These are phyloP conservation scores for Pochonia chlamydosporia DNA, from an alignment of 2,329 filamentous ascomycete genomes.

Conservation along the genomic window DNA sequence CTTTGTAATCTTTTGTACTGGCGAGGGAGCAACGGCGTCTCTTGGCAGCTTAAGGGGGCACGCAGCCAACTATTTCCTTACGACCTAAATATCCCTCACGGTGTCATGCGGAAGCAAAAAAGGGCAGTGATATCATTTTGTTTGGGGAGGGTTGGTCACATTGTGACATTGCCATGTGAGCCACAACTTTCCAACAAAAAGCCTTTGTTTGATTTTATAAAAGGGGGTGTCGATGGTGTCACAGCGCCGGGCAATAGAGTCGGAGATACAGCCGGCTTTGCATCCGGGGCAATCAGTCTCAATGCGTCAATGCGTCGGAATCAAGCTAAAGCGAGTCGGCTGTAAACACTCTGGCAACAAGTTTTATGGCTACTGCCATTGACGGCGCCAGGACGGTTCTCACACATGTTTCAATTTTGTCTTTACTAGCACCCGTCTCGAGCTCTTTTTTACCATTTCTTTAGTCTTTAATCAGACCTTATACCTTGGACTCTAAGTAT, in stretches of 20 bases:
- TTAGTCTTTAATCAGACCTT: constrained; percentile 32
- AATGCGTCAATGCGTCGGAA: not conserved
- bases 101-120: constrained; percentile 22
- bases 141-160: constrained; percentile 13
- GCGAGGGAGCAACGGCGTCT: constrained; percentile 29
- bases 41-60: constrained; percentile 18
- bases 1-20: constrained; percentile 23
- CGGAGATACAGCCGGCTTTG: not conserved
- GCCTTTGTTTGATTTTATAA: constrained; percentile 14
- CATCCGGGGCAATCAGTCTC: not conserved
- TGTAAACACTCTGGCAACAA: not conserved
- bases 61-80: constrained; percentile 16
- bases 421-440: constrained; percentile 29
- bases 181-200: constrained; percentile 8
- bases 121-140: constrained; percentile 16
- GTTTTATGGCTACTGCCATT: not conserved
- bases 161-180: constrained; percentile 13
- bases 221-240: constrained; percentile 13
- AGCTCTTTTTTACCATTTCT: constrained; percentile 30
- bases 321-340: not conserved
- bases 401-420: constrained; percentile 27
- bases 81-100: constrained; percentile 25
- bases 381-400: constrained; percentile 13
- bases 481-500: constrained; percentile 25
- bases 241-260: not conserved